These are phyloP conservation scores for Margaritispora aquatica DNA, from an alignment of 495 filamentous ascomycete species.

Conservation along the genomic window DNA sequence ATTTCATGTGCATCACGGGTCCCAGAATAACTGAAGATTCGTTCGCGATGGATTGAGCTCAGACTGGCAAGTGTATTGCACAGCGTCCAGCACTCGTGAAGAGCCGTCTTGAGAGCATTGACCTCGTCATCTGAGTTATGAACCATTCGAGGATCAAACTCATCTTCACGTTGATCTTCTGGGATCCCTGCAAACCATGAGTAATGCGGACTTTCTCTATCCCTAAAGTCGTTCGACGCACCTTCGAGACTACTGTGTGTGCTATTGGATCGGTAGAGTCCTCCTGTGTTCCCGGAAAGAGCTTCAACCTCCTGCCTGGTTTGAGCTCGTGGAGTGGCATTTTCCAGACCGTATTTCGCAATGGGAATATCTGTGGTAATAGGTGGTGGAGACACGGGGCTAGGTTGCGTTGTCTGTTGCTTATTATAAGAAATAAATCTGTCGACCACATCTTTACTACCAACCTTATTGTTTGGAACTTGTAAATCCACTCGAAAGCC, in stretches of 20 bases:
- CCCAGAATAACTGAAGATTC: conserved; percentile 63
- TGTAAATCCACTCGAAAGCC: conserved; percentile 22
- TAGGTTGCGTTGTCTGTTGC: conserved; percentile 18
- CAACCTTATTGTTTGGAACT: conserved; percentile 33
- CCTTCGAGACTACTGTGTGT: conserved; percentile 65
- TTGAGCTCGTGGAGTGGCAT: conserved; percentile 75
- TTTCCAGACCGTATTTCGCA: conserved; percentile 56
- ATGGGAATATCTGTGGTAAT: conserved; percentile 64
- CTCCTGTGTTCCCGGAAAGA: conserved; percentile 28
- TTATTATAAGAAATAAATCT: conserved; percentile 5
- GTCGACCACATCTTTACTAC: conserved; percentile 10
- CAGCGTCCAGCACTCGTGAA: conserved; percentile 89
- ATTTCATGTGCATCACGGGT: conserved; percentile 71
- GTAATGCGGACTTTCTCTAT: conserved; percentile 1
- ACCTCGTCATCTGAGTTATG: conserved; percentile 57
- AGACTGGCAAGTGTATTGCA: conserved; percentile 86
- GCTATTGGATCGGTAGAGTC: conserved; percentile 37
- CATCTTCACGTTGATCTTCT: conserved; percentile 34
- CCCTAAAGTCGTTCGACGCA: conserved; percentile 30
- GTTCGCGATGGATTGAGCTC: conserved; percentile 76
- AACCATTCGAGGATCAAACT: conserved; percentile 32
- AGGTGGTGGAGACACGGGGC: conserved; percentile 54
- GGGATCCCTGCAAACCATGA: conserved; percentile 40
- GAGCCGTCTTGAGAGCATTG: conserved; percentile 62
- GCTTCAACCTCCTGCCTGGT: conserved; percentile 66